These are phyloP conservation scores for Pythium oligandrum DNA, from an alignment of 352 stramenopile genomes.

Conservation along the genomic window DNA sequence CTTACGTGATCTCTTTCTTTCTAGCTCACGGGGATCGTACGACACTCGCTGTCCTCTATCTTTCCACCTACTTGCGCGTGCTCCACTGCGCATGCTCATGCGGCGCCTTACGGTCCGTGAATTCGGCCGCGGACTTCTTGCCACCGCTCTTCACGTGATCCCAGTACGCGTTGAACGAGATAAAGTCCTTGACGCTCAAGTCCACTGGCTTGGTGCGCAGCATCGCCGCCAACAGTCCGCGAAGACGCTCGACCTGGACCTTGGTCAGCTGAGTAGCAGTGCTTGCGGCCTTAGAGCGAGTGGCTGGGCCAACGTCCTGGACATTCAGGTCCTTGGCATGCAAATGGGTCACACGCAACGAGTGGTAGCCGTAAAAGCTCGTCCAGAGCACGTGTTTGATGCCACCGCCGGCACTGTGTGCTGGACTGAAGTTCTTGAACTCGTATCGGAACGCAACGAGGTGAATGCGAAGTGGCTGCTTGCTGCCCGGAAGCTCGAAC, in stretches of 20 bases:
- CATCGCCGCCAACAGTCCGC: conserved; percentile 67
- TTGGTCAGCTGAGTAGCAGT: conserved; percentile 31
- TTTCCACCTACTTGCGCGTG: no score
- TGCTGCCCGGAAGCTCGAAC: conserved; percentile 20
- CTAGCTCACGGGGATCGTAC: no score
- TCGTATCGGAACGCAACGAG: conserved; percentile 78
- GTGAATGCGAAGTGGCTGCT: conserved; percentile 41
- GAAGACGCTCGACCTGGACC: conserved; percentile 56
- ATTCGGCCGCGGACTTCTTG: conserved; percentile 56
- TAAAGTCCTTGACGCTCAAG: conserved; percentile 60
- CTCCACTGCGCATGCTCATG: conserved; percentile 82
- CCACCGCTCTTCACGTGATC: conserved; percentile 68
- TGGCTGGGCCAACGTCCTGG: conserved; percentile 27
- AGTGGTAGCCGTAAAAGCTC: conserved; percentile 64
- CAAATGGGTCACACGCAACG: conserved; percentile 52
- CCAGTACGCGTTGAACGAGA: conserved; percentile 84
- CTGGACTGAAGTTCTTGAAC: conserved; percentile 68
- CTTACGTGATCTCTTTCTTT: no score
- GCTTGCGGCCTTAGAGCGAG: conserved; percentile 12
- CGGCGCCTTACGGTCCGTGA: conserved; percentile 80
- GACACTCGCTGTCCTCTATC: no score
- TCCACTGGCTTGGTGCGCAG: conserved; percentile 75
- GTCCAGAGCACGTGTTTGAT: conserved; percentile 68
- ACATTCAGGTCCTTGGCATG: conserved; percentile 56
- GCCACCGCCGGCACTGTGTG: conserved; percentile 49